Conservation (phyloP, 2,329 filamentous ascomycete species). For the Ascochyta pisi region DNA sequence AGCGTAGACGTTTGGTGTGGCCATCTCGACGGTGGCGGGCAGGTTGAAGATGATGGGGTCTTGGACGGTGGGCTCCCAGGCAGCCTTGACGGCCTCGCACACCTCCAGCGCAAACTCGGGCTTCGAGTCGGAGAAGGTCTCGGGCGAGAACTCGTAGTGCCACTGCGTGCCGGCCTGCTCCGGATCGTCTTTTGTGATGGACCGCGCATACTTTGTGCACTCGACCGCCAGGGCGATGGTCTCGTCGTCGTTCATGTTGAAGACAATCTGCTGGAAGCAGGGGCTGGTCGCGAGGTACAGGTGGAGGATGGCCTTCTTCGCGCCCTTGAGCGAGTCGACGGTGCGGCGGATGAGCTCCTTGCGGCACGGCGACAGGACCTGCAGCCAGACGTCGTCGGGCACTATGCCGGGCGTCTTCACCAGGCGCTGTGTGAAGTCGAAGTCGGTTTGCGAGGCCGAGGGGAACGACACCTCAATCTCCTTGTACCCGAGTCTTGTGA, state of each 20-base stretch:
- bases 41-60: slow-evolving; percentile 95
- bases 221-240: slow-evolving; percentile 80
- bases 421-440: slow-evolving; percentile 88
- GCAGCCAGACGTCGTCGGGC: slow-evolving; percentile 88
- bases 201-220: slow-evolving; percentile 85
- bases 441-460: slow-evolving; percentile 92
- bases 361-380: slow-evolving; percentile 90
- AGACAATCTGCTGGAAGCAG: slow-evolving; percentile 92
- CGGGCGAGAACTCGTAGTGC: slow-evolving; percentile 84
- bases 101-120: slow-evolving; percentile 83
- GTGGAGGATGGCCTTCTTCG: slow-evolving; percentile 93
- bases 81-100: slow-evolving; percentile 91
- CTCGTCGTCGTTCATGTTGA: slow-evolving; percentile 84
- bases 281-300: slow-evolving; percentile 96
- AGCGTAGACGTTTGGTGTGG: slow-evolving; percentile 93
- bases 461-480: slow-evolving; percentile 98
- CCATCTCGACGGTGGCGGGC: slow-evolving; percentile 93
- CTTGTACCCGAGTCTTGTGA: slow-evolving; percentile 91
- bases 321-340: slow-evolving; percentile 84
- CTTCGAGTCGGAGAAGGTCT: slow-evolving; percentile 88
- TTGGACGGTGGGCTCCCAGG: slow-evolving; percentile 82
- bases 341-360: slow-evolving; percentile 89
- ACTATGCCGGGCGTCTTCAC: slow-evolving; percentile 83
- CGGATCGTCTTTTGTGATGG: slow-evolving; percentile 83
- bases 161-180: slow-evolving; percentile 66